Percentiles rank a stretch among this genome's conserved stretches.
phyloP scores from a whole-genome alignment of 1,139 yeast genomes.

The Protomyces macrosporus region DNA sequence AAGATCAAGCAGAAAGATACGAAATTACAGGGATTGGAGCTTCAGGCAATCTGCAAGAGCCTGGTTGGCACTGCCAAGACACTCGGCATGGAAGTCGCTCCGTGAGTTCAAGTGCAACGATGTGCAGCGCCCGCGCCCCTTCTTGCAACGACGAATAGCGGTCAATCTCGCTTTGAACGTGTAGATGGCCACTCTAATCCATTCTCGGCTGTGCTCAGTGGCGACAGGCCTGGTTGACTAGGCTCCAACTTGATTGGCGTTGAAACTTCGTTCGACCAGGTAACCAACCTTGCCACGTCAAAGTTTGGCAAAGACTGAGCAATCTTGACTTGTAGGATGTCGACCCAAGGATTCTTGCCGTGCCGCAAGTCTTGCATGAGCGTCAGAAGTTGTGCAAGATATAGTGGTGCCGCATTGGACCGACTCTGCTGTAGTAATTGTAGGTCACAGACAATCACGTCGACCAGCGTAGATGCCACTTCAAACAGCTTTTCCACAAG shows the following conservation, averaged over 20 bases:
- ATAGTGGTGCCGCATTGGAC: neutral
- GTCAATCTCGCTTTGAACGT: neutral
- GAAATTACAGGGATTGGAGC: slow-evolving; percentile 63
- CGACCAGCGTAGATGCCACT: slow-evolving; percentile 27
- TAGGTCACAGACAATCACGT: slow-evolving; percentile 26
- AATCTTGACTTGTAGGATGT: slow-evolving; percentile 7
- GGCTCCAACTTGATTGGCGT: no score
- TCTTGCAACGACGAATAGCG: no score
- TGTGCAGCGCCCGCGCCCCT: no score
- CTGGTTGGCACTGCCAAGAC: slow-evolving; percentile 81
- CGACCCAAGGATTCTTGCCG: slow-evolving; percentile 18
- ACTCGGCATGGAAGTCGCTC: slow-evolving; percentile 77
- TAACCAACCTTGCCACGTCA: neutral
- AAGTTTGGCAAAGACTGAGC: slow-evolving; percentile 2
- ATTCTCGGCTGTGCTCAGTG: neutral
- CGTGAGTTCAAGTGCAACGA: slow-evolving; percentile 39
- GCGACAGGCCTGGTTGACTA: no score
- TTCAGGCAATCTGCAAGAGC: slow-evolving; percentile 74
- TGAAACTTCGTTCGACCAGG: no score
- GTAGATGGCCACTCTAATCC: neutral
- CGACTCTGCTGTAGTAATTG: neutral
- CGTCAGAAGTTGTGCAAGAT: slow-evolving; percentile 1
- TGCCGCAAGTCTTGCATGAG: slow-evolving; percentile 1
- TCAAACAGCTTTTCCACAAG: slow-evolving; percentile 32
- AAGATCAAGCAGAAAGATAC: slow-evolving; percentile 82